Conservation (phyloP, 2,329 filamentous ascomycete genomes). For the Lachnellula suecica region DNA sequence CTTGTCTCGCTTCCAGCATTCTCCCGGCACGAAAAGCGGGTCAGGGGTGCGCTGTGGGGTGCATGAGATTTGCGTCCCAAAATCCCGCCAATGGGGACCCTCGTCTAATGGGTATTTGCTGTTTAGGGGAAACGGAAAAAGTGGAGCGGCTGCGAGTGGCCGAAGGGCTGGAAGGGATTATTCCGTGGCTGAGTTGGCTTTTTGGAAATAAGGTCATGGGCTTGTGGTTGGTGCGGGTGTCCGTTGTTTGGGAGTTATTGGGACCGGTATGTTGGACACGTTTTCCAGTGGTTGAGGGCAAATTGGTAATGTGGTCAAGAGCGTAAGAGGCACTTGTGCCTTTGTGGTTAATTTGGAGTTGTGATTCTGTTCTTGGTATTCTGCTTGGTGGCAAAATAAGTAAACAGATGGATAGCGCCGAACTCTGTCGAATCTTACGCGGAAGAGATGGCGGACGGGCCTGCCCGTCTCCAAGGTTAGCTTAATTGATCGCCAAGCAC, state of each 20-base stretch:
- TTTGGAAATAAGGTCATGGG: no score
- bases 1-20: not conserved
- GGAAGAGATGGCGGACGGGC: not conserved
- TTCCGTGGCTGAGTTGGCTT: no score
- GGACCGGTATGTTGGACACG: no score
- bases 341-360: no score
- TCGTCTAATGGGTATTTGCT: not conserved
- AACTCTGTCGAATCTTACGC: no score
- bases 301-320: no score
- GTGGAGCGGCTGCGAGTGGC: not conserved
- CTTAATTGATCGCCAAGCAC: not conserved
- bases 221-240: not conserved
- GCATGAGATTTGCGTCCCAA: not conserved
- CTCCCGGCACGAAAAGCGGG: not conserved
- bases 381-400: not conserved
- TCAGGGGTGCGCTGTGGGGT: not conserved
- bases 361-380: no score
- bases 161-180: not conserved
- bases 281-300: no score
- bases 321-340: no score
- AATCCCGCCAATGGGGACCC: not conserved
- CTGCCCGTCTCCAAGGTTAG: not conserved
- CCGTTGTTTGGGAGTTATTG: not conserved
- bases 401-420: not conserved
- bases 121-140: not conserved